A percentile compares a stretch with the other conserved stretches of the same genome.
Evolutionary conservation across 129 eudicot species (phyloP).

Genomic region (Scalesia atractyloides): DNA sequence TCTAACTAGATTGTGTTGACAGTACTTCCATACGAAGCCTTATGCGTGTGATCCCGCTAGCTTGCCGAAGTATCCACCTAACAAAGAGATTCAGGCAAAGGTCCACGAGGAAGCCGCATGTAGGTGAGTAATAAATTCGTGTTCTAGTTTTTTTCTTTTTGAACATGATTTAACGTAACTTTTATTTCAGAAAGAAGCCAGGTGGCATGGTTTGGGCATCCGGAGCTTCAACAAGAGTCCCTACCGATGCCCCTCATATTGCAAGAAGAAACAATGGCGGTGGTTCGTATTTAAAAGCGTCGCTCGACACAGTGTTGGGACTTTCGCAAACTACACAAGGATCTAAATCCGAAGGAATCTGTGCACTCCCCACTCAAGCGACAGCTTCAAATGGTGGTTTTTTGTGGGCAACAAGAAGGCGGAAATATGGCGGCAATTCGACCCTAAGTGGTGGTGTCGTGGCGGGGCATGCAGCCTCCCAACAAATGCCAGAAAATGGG

Average conservation of each 20-base stretch:
- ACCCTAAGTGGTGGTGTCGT: slow-evolving; percentile 24
- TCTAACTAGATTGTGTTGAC: slow-evolving; percentile 17
- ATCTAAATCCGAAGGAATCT: slow-evolving; percentile 50
- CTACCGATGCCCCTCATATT: slow-evolving; percentile 33
- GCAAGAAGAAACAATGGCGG: slow-evolving; percentile 32
- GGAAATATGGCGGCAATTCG: slow-evolving; percentile 36
- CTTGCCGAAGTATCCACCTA: slow-evolving; percentile 83
- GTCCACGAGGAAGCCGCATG: slow-evolving; percentile 51
- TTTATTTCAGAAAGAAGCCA: slow-evolving; percentile 55
- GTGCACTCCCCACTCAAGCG: slow-evolving; percentile 43
- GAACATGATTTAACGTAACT: slow-evolving; percentile 7
- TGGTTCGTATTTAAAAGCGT: slow-evolving; percentile 30
- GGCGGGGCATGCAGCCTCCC: slow-evolving; percentile 18
- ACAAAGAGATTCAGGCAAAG: slow-evolving; percentile 75
- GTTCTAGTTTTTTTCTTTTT: neutral
- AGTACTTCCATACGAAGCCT: slow-evolving; percentile 75
- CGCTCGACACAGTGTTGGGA: slow-evolving; percentile 46
- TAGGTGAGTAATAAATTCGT: slow-evolving; percentile 43
- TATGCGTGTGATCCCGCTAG: slow-evolving; percentile 77
- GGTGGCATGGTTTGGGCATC: slow-evolving; percentile 40
- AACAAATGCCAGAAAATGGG: slow-evolving; percentile 27
- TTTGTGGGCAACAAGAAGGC: slow-evolving; percentile 54
- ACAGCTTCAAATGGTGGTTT: slow-evolving; percentile 59
- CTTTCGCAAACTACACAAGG: slow-evolving; percentile 48
- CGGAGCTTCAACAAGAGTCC: slow-evolving; percentile 49